A percentile compares a stretch with the other conserved stretches of the same genome.
Evolutionary conservation across 805 yeast species (phyloP).

Genomic region (Metschnikowia kofuensis): DNA sequence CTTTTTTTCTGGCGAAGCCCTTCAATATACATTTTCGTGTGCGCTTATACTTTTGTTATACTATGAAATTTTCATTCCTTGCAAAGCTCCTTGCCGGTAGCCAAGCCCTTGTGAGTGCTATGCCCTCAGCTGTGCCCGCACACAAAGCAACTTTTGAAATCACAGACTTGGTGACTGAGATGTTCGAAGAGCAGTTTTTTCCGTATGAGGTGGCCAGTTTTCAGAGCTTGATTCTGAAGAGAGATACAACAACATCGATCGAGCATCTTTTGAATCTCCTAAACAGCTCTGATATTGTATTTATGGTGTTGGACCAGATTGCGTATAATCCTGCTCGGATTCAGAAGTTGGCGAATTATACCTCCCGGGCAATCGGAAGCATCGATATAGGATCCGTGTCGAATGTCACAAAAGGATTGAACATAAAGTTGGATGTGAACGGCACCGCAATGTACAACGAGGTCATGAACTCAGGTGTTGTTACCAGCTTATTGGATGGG

Average conservation of each 20-base stretch:
- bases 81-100: conserved; percentile 10
- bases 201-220: conserved; percentile 16
- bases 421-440: conserved; percentile 16
- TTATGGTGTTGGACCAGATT: conserved; percentile 32
- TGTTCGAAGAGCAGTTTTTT: conserved; percentile 5
- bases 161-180: conserved; percentile 2
- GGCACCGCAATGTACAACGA: conserved; percentile 21
- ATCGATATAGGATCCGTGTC: conserved; percentile 12
- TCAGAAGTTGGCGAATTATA: conserved; percentile 28
- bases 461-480: conserved; percentile 34
- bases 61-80: conserved; percentile 15
- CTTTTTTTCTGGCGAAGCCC: too few relatives aligned
- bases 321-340: conserved; percentile 31
- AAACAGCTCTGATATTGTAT: conserved; percentile 34
- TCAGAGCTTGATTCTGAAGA: conserved; percentile 10
- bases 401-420: conserved; percentile 10
- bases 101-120: conserved; percentile 16
- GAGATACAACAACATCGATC: conserved; percentile 23
- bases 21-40: background rate
- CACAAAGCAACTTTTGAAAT: conserved; percentile 12
- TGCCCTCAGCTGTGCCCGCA: conserved; percentile 23
- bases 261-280: conserved; percentile 24
- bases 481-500: conserved; percentile 35
- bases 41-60: background rate
- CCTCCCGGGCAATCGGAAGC: conserved; percentile 22